phyloP scores from a whole-genome alignment of 164 flowering plant species.

The Vitis amurensis region DNA sequence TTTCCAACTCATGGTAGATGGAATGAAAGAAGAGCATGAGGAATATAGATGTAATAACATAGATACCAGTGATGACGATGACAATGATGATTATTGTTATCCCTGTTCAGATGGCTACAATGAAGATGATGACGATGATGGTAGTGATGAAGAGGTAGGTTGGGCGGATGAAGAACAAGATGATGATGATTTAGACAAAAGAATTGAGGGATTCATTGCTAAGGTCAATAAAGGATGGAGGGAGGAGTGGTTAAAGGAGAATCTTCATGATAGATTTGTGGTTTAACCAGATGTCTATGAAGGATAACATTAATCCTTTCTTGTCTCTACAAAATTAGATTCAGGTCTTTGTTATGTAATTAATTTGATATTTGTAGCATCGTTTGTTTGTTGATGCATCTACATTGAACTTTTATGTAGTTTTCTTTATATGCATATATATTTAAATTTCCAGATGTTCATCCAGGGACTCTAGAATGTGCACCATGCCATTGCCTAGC shows the following conservation, averaged over 20 bases:
- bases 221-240: slow-evolving; percentile 37
- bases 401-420: no score
- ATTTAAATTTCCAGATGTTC: no score
- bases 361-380: no score
- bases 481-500: no score
- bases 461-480: no score
- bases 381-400: no score
- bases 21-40: background rate
- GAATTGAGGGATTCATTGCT: slow-evolving; percentile 37
- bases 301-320: no score
- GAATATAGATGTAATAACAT: background rate
- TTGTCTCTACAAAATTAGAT: no score
- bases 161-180: slow-evolving; percentile 15
- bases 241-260: slow-evolving; percentile 31
- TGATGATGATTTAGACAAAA: slow-evolving; percentile 24
- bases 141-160: slow-evolving; percentile 11
- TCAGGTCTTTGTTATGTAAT: no score
- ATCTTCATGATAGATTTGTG: background rate
- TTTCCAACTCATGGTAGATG: background rate
- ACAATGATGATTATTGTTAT: background rate
- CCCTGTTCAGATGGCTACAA: slow-evolving; percentile 8
- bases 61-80: background rate
- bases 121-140: slow-evolving; percentile 9
- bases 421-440: no score
- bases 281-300: background rate